Evolutionary conservation across 257 asterid genomes (phyloP).

Genomic region (Rehmannia glutinosa): DNA sequence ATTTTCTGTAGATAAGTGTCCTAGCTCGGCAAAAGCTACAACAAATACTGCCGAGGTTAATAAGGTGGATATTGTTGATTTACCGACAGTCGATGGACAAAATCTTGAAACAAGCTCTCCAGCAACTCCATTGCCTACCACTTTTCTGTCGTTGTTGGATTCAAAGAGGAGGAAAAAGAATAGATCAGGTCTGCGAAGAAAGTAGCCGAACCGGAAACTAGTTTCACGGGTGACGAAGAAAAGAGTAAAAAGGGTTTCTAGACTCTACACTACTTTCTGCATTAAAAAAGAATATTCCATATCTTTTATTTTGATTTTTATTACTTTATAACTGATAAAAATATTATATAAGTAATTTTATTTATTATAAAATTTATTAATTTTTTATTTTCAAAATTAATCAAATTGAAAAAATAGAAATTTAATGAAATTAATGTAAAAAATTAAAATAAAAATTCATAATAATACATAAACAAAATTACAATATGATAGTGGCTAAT

Average conservation of each 20-base stretch:
- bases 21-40: conserved; percentile 5
- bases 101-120: conserved; percentile 28
- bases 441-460: too few species aligned
- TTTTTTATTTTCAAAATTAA: too few species aligned
- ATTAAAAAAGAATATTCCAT: too few species aligned
- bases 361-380: too few species aligned
- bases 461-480: too few species aligned
- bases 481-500: too few species aligned
- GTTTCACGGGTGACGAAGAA: conserved; percentile 23
- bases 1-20: conserved; percentile 9
- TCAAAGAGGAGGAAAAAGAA: conserved; percentile 48
- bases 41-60: not conserved
- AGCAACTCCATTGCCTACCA: conserved; percentile 36
- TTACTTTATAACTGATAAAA: too few species aligned
- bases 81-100: conserved; percentile 24
- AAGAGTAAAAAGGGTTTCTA: conserved; percentile 17
- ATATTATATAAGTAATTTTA: too few species aligned
- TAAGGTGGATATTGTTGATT: conserved; percentile 15
- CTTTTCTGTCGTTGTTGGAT: conserved; percentile 45
- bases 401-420: too few species aligned
- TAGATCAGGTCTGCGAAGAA: conserved; percentile 44
- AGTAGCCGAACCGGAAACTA: conserved; percentile 24
- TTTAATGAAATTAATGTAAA: too few species aligned
- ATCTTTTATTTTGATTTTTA: too few species aligned
- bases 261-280: too few species aligned